phyloP scores from a whole-genome alignment of 495 filamentous ascomycete species.

The Friedmanniomyces simplex region DNA sequence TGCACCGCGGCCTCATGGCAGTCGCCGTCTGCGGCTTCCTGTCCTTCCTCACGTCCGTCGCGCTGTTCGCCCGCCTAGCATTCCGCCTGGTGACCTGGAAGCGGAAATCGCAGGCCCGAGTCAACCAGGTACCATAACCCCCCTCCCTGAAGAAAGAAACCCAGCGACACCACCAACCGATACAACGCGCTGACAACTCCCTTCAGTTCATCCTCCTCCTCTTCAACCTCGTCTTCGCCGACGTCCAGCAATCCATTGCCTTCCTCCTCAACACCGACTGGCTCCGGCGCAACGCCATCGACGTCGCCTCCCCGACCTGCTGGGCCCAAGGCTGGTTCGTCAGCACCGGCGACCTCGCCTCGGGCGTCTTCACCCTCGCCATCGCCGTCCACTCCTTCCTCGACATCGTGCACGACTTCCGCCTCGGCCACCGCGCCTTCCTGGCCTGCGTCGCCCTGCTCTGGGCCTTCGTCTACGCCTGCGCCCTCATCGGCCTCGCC shows the following conservation, averaged over 20 bases:
- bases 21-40: conserved; percentile 14
- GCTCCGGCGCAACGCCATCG: conserved; percentile 5
- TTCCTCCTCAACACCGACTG: conserved; percentile 15
- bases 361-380: conserved; percentile 34
- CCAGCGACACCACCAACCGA: too few species aligned
- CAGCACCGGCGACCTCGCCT: conserved; percentile 17
- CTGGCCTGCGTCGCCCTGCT: conserved; percentile 13
- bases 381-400: conserved; percentile 60
- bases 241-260: conserved; percentile 18
- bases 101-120: conserved; percentile 6
- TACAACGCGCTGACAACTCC: not conserved
- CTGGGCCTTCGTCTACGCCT: conserved; percentile 23
- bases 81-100: conserved; percentile 8
- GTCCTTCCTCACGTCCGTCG: conserved; percentile 14
- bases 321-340: conserved; percentile 21
- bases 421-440: conserved; percentile 21
- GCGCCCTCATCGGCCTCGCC: conserved; percentile 25
- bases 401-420: conserved; percentile 26
- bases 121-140: conserved; percentile 5
- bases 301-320: conserved; percentile 1
- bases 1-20: conserved; percentile 14
- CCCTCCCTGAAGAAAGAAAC: too few species aligned
- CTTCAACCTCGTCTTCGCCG: conserved; percentile 21
- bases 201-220: conserved; percentile 15
- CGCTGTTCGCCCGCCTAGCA: conserved; percentile 4